Evolutionary conservation across 2,329 filamentous ascomycete genomes (phyloP).

Genomic region (Gnomoniopsis sp.): DNA sequence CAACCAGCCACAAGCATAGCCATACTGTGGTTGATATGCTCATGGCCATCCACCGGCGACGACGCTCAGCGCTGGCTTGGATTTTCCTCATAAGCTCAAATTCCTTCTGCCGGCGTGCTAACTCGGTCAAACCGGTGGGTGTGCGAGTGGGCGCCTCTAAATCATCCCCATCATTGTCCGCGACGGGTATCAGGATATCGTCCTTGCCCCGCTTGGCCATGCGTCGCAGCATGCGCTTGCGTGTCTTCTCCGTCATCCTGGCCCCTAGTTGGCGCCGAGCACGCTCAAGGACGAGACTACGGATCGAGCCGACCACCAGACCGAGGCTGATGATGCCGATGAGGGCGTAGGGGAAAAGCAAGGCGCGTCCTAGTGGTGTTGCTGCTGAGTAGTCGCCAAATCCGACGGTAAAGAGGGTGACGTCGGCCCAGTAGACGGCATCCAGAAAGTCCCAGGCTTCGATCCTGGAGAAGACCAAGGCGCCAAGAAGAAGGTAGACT

Average conservation of each 20-base stretch:
- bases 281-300: slow-evolving; percentile 60
- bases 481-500: slow-evolving; percentile 75
- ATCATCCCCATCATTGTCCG: slow-evolving; percentile 20
- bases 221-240: slow-evolving; percentile 42
- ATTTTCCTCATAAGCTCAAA: slow-evolving; percentile 81
- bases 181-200: slow-evolving; percentile 48
- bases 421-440: slow-evolving; percentile 74
- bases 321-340: slow-evolving; percentile 81
- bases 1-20: slow-evolving; percentile 73
- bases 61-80: slow-evolving; percentile 60
- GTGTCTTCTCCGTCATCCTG: slow-evolving; percentile 58
- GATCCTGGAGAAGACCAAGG: slow-evolving; percentile 68
- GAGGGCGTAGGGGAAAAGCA: slow-evolving; percentile 81
- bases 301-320: slow-evolving; percentile 77
- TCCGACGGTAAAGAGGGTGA: slow-evolving; percentile 64
- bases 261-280: slow-evolving; percentile 52
- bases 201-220: slow-evolving; percentile 44
- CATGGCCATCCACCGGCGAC: slow-evolving; percentile 73
- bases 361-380: slow-evolving; percentile 58
- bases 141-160: slow-evolving; percentile 19
- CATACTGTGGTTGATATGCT: slow-evolving; percentile 65
- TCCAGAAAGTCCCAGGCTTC: slow-evolving; percentile 77
- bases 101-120: slow-evolving; percentile 62
- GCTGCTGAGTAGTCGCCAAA: slow-evolving; percentile 53
- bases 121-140: slow-evolving; percentile 37